Conservation (phyloP, 768 basidiomycete genomes). For the Suillus weaverae region DNA sequence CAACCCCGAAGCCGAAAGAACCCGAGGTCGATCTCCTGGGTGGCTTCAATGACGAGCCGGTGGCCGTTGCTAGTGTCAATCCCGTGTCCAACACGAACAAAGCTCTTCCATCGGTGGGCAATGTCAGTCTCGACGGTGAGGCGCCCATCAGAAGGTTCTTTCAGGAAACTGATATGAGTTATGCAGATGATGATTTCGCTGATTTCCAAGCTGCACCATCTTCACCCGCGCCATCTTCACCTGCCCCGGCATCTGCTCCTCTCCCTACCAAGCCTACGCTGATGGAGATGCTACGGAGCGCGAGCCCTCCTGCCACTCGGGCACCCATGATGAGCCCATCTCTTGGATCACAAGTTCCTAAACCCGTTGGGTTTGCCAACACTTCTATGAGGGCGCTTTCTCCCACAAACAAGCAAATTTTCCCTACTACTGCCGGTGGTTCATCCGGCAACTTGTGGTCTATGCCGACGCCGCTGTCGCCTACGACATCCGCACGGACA, state of each 20-base stretch:
- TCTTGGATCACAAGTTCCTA: constrained; percentile 14
- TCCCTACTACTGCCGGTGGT: constrained; percentile 19
- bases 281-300: constrained; percentile 47
- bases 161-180: constrained; percentile 13
- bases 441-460: constrained; percentile 25
- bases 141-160: not conserved
- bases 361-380: constrained; percentile 21
- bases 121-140: constrained; percentile 28
- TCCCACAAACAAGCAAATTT: constrained; percentile 25
- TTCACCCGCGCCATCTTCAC: constrained; percentile 17
- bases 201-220: constrained; percentile 80
- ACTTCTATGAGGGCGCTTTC: constrained; percentile 23
- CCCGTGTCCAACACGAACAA: constrained; percentile 24
- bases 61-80: constrained; percentile 24
- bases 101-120: constrained; percentile 29
- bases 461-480: constrained; percentile 29
- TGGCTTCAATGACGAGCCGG: constrained; percentile 65
- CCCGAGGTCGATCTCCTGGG: constrained; percentile 75
- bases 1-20: constrained; percentile 44
- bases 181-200: constrained; percentile 76
- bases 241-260: constrained; percentile 26
- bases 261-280: constrained; percentile 41
- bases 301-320: constrained; percentile 29
- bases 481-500: constrained; percentile 16
- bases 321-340: constrained; percentile 14